These are phyloP conservation scores for Panus rudis DNA, from an alignment of 768 basidiomycete genomes.

Conservation along the genomic window DNA sequence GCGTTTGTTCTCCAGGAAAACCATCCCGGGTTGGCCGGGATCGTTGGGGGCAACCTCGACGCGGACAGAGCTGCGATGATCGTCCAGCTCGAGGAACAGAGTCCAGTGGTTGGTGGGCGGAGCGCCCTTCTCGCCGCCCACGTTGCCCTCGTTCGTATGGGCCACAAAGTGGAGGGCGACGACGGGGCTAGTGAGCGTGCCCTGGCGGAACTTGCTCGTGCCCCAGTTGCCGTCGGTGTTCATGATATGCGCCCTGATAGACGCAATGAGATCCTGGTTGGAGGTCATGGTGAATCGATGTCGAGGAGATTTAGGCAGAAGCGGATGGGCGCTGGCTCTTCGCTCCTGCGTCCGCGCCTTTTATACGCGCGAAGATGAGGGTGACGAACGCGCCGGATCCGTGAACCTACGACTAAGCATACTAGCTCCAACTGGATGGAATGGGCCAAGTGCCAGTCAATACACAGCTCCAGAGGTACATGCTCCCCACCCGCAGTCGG, in stretches of 20 bases:
- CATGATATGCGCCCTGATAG: background rate
- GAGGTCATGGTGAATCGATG: no score
- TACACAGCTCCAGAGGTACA: no score
- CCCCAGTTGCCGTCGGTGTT: background rate
- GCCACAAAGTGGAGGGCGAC: background rate
- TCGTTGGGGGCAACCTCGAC: background rate
- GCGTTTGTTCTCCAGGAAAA: background rate
- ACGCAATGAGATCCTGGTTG: no score
- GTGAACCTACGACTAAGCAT: no score
- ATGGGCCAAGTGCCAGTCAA: no score
- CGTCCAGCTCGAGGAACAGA: background rate
- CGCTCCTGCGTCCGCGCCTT: no score
- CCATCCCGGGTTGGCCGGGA: background rate
- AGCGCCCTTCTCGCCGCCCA: background rate
- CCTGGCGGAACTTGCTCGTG: background rate
- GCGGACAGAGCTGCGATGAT: background rate
- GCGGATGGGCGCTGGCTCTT: no score
- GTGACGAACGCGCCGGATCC: no score
- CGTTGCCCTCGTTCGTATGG: background rate
- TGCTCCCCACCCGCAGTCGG: no score
- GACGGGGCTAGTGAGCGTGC: background rate
- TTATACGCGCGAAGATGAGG: no score
- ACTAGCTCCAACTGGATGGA: no score
- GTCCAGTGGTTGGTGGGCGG: background rate
- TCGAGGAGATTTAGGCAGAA: no score